phyloP scores from a whole-genome alignment of 2,329 filamentous ascomycete genomes.

The Calonectria crousiana region DNA sequence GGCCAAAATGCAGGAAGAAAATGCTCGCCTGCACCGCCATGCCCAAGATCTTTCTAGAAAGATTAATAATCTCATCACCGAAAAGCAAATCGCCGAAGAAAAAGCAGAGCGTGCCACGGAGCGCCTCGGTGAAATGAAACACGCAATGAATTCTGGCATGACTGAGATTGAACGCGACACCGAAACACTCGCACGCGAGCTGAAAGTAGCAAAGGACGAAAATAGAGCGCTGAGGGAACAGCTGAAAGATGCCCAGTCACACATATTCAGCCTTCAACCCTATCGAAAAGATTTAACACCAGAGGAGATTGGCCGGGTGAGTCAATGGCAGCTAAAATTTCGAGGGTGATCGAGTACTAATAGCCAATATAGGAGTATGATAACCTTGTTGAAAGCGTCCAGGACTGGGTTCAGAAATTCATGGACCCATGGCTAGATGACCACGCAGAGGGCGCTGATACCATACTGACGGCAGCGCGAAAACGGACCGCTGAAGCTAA shows the following conservation, averaged over 20 bases:
- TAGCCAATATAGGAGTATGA: conserved; percentile 48
- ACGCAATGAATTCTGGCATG: conserved; percentile 37
- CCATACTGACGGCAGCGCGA: conserved; percentile 33
- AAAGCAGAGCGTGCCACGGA: conserved; percentile 43
- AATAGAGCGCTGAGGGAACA: conserved; percentile 46
- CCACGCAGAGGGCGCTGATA: conserved; percentile 39
- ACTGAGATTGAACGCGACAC: conserved; percentile 40
- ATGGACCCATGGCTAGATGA: conserved; percentile 48
- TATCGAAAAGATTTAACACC: conserved; percentile 53
- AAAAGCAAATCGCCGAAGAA: conserved; percentile 48
- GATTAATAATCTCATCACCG: conserved; percentile 31
- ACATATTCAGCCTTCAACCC: conserved; percentile 57
- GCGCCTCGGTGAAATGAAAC: conserved; percentile 41
- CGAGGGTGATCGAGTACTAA: conserved; percentile 25
- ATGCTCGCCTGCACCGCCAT: conserved; percentile 31
- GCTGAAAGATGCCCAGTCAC: conserved; percentile 51
- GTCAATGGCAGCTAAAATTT: neutral
- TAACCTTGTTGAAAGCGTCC: conserved; percentile 48
- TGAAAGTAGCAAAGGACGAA: conserved; percentile 43
- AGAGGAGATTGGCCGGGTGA: conserved; percentile 52
- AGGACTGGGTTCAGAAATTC: conserved; percentile 53
- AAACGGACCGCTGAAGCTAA: conserved; percentile 42
- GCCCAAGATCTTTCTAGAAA: conserved; percentile 38
- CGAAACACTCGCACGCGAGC: conserved; percentile 34
- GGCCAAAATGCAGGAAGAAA: conserved; percentile 30